Evolutionary conservation across 345 rosid species (phyloP).

Genomic region (Hirschfeldia incana): DNA sequence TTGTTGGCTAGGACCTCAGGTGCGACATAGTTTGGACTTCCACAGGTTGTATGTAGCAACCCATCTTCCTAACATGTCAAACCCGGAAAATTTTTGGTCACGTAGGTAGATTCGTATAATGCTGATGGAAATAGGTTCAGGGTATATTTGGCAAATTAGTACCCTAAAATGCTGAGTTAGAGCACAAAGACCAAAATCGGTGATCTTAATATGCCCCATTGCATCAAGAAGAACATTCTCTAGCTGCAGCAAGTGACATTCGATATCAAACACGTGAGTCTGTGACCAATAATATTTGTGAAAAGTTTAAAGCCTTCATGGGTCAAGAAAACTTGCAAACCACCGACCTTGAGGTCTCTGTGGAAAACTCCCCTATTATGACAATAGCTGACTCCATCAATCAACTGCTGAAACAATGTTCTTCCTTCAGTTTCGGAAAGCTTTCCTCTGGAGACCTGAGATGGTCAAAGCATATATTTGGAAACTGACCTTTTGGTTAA

Average conservation of each 20-base stretch:
- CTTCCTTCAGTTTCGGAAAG: slow-evolving; percentile 65
- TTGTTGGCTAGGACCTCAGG: slow-evolving; percentile 84
- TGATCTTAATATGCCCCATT: slow-evolving; percentile 73
- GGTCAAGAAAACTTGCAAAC: not conserved
- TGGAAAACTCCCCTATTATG: slow-evolving; percentile 81
- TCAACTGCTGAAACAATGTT: slow-evolving; percentile 82
- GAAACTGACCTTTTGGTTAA: not conserved
- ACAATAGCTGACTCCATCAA: slow-evolving; percentile 84
- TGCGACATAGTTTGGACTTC: slow-evolving; percentile 93
- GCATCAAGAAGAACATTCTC: slow-evolving; percentile 86
- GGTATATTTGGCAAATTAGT: slow-evolving; percentile 12
- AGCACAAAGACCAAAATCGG: slow-evolving; percentile 96
- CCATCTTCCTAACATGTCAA: slow-evolving; percentile 64
- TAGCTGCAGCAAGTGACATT: slow-evolving; percentile 41
- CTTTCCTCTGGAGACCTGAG: slow-evolving; percentile 66
- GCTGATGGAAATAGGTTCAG: slow-evolving; percentile 24
- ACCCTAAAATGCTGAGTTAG: slow-evolving; percentile 86
- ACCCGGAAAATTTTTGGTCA: not conserved
- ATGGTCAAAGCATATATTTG: not conserved
- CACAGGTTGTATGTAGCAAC: slow-evolving; percentile 86
- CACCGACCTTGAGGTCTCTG: slow-evolving; percentile 82
- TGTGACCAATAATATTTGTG: not conserved
- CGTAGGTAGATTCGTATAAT: slow-evolving; percentile 2
- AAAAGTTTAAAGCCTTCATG: not conserved
- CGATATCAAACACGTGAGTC: slow-evolving; percentile 14